A percentile compares a stretch with the other conserved stretches of the same genome.
Conservation (phyloP, 1,284 basidiomycete genomes). For the Ganoderma resinaceum region DNA sequence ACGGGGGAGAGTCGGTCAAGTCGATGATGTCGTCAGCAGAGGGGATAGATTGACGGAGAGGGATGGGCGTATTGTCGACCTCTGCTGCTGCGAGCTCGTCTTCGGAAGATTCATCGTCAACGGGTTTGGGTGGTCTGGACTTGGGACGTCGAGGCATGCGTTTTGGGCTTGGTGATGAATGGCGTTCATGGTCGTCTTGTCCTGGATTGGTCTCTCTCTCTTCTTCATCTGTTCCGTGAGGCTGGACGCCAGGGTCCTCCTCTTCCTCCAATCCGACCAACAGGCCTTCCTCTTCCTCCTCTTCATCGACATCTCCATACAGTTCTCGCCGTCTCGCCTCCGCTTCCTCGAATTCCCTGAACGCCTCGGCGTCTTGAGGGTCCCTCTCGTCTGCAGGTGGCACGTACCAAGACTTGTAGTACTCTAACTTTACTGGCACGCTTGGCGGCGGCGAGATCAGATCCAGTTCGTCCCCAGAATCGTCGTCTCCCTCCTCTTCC, state of each 20-base stretch:
- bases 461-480: conserved; percentile 29
- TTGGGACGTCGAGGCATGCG: conserved; percentile 16
- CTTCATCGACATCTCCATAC: conserved; percentile 52
- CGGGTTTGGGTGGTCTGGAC: conserved; percentile 12
- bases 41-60: conserved; percentile 18
- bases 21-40: conserved; percentile 43
- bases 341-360: conserved; percentile 69
- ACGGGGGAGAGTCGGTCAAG: conserved; percentile 40
- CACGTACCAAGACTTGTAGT: conserved; percentile 40
- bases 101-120: conserved; percentile 45
- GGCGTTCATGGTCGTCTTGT: neutral
- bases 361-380: conserved; percentile 62
- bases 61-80: conserved; percentile 45
- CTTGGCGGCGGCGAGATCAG: conserved; percentile 14
- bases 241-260: conserved; percentile 54
- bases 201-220: neutral
- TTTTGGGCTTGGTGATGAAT: neutral
- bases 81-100: conserved; percentile 54
- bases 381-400: conserved; percentile 53
- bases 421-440: conserved; percentile 13
- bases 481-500: conserved; percentile 33
- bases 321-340: conserved; percentile 58
- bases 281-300: conserved; percentile 27
- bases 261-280: conserved; percentile 58
- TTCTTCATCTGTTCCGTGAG: conserved; percentile 36